Percentiles rank a stretch among this genome's conserved stretches.
Conservation (phyloP, 192 early-diverging fungal genomes). For the Geosiphon pyriformis region DNA sequence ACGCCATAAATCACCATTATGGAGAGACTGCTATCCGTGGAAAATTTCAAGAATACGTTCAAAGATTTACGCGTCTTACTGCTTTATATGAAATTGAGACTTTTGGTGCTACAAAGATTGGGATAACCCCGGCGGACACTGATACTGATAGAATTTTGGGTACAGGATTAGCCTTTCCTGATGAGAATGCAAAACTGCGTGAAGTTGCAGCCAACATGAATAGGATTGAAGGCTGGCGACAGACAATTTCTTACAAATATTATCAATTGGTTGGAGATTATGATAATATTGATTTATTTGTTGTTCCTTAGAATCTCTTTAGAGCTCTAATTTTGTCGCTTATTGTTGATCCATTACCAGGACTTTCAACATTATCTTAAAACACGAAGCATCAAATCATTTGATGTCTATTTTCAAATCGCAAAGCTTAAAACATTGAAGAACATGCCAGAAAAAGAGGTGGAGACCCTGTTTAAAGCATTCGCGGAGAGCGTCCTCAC, state of each 20-base stretch:
- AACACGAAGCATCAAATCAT: constrained; percentile 49
- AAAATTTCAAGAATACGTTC: constrained; percentile 82
- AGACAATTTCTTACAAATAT: constrained; percentile 71
- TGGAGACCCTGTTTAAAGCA: constrained; percentile 62
- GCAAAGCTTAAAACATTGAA: constrained; percentile 44
- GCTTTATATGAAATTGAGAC: constrained; percentile 72
- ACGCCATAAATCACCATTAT: constrained; percentile 77
- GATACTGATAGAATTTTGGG: constrained; percentile 53
- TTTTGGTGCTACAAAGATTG: constrained; percentile 57
- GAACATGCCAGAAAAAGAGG: constrained; percentile 54
- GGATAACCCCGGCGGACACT: constrained; percentile 38
- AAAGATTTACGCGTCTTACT: constrained; percentile 74
- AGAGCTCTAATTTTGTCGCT: no score
- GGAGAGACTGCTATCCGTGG: constrained; percentile 83
- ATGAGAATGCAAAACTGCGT: constrained; percentile 55
- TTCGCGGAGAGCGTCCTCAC: constrained; percentile 61
- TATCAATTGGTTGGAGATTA: constrained; percentile 45
- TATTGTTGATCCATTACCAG: no score
- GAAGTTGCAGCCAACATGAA: constrained; percentile 70
- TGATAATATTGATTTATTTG: background rate
- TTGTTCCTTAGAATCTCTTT: no score
- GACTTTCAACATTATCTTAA: constrained; percentile 58
- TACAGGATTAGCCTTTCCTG: constrained; percentile 64
- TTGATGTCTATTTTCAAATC: constrained; percentile 71
- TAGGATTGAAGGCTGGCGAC: constrained; percentile 84